Conservation (phyloP, 2,329 filamentous ascomycete genomes). For the Exophiala spinifera region DNA sequence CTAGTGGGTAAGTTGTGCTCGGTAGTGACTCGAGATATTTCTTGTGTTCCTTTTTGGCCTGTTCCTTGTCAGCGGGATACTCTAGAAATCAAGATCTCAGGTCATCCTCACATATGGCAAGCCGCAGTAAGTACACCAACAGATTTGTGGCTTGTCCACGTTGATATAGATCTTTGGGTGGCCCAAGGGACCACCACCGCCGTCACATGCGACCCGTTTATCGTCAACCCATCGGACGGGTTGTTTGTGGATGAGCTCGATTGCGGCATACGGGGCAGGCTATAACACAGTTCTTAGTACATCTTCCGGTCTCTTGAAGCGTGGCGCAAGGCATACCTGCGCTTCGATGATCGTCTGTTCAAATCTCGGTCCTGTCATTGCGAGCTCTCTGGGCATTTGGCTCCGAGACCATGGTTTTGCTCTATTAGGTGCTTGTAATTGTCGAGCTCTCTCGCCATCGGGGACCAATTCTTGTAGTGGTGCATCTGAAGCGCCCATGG, state of each 20-base stretch:
- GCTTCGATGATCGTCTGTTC: constrained; percentile 92
- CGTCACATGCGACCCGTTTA: constrained; percentile 80
- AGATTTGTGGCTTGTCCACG: constrained; percentile 92
- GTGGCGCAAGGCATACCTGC: constrained; percentile 62
- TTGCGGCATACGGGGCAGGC: constrained; percentile 86
- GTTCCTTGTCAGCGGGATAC: not conserved
- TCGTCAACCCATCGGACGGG: constrained; percentile 89
- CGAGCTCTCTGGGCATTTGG: constrained; percentile 74
- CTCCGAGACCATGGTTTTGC: constrained; percentile 75
- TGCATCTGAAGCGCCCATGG: constrained; percentile 50
- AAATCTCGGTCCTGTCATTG: constrained; percentile 92
- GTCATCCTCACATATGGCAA: constrained; percentile 74
- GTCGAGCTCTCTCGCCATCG: constrained; percentile 55
- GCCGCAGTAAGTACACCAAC: constrained; percentile 87
- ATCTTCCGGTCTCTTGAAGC: constrained; percentile 31
- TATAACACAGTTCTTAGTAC: constrained; percentile 40
- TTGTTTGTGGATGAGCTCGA: constrained; percentile 93
- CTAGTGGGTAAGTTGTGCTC: constrained; percentile 76
- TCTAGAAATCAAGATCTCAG: constrained; percentile 5
- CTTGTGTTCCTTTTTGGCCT: constrained; percentile 90
- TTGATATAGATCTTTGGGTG: constrained; percentile 98
- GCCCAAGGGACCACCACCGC: constrained; percentile 82
- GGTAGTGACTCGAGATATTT: constrained; percentile 79
- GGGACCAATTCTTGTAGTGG: constrained; percentile 55
- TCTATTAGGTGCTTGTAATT: constrained; percentile 83